Evolutionary conservation across 2,329 filamentous ascomycete species (phyloP).

Genomic region (Dothistroma pini): DNA sequence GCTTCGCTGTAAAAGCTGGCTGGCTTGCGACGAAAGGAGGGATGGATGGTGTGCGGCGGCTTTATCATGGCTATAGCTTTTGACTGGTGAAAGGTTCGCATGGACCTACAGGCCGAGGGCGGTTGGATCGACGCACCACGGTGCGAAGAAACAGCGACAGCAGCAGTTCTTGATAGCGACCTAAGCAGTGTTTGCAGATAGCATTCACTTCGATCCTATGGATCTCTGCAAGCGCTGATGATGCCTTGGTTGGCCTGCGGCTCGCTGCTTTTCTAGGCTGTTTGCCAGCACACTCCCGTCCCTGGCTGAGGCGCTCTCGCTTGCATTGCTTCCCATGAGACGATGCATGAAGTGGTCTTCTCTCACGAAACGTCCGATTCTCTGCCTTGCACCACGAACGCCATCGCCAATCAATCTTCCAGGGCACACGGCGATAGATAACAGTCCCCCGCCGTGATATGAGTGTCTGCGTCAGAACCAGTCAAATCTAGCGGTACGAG

Average conservation of each 20-base stretch:
- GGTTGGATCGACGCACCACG: not conserved
- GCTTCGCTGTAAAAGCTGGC: not conserved
- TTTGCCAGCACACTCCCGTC: not conserved
- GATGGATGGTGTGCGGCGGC: not conserved
- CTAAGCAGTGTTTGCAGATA: not conserved
- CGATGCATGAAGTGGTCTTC: not conserved
- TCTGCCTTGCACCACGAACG: too few species aligned
- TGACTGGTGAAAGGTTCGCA: not conserved
- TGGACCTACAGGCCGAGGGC: not conserved
- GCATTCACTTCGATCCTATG: not conserved
- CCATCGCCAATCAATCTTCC: too few species aligned
- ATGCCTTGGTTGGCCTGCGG: not conserved
- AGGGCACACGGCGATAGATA: not conserved
- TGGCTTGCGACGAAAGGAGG: not conserved
- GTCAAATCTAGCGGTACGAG: not conserved
- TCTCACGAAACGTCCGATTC: too few species aligned
- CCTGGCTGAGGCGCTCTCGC: not conserved
- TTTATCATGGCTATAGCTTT: not conserved
- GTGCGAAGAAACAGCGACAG: conserved; percentile 3
- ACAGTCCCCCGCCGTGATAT: not conserved
- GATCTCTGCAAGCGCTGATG: not conserved
- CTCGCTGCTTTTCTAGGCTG: not conserved
- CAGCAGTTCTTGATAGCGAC: not conserved
- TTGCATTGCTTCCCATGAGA: not conserved
- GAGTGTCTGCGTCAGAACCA: not conserved